Conservation (phyloP, 148 eudicot species). For the Cornus florida region DNA sequence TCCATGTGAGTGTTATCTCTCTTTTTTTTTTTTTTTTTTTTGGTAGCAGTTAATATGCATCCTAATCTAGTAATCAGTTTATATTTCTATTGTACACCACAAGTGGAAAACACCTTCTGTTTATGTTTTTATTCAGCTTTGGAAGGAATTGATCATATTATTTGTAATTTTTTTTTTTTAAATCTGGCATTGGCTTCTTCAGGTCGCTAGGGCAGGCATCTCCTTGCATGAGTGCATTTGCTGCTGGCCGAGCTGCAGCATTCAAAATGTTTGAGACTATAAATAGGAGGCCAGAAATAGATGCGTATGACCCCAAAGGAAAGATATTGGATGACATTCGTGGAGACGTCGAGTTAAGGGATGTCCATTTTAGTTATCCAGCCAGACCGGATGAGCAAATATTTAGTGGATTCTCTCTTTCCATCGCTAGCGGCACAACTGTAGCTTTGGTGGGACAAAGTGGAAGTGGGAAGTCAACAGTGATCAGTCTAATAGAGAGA, state of each 20-base stretch:
- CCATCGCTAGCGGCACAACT: slow-evolving; percentile 57
- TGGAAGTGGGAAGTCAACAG: slow-evolving; percentile 78
- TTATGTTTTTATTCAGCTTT: not conserved
- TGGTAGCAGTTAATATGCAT: not conserved
- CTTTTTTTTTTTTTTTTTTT: not conserved
- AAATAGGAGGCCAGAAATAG: slow-evolving; percentile 55
- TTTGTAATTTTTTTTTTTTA: not conserved
- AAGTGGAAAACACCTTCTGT: not conserved
- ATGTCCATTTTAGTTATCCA: slow-evolving; percentile 62
- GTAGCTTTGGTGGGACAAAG: slow-evolving; percentile 73
- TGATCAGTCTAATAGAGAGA: slow-evolving; percentile 64
- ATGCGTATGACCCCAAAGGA: slow-evolving; percentile 56
- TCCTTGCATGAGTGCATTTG: slow-evolving; percentile 57
- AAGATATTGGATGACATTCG: slow-evolving; percentile 52
- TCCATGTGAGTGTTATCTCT: slow-evolving; percentile 43
- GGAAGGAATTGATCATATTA: not conserved
- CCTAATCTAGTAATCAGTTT: not conserved
- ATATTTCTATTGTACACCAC: not conserved
- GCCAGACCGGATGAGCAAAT: slow-evolving; percentile 58
- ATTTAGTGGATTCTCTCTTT: slow-evolving; percentile 53
- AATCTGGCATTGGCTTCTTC: not conserved
- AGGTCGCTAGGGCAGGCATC: slow-evolving; percentile 69
- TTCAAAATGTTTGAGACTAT: slow-evolving; percentile 76
- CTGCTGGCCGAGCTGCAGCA: slow-evolving; percentile 71
- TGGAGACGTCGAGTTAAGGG: slow-evolving; percentile 60